These are phyloP conservation scores for Lactarius hengduanensis DNA, from an alignment of 768 basidiomycete genomes.

Conservation along the genomic window DNA sequence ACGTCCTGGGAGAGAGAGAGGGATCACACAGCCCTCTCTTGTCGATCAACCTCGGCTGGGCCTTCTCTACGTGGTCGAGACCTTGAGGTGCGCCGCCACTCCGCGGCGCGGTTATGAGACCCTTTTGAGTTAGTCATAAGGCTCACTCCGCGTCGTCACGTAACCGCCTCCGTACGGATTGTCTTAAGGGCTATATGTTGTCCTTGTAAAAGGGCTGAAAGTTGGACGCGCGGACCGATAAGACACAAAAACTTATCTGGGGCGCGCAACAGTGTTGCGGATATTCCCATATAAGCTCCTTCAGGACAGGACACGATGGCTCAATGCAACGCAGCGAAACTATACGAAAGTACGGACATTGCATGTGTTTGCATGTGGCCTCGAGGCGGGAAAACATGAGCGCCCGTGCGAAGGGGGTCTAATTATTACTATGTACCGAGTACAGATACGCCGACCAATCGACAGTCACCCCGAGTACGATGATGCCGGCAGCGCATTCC, in stretches of 20 bases:
- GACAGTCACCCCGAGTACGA: neutral
- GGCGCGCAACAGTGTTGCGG: neutral
- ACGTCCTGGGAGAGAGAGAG: neutral
- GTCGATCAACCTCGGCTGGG: neutral
- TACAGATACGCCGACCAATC: neutral
- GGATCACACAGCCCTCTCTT: neutral
- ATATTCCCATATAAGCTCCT: neutral
- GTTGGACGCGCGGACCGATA: neutral
- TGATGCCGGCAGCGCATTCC: neutral
- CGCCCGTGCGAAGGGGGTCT: neutral
- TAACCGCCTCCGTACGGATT: neutral
- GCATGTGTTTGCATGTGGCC: neutral
- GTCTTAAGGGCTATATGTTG: neutral
- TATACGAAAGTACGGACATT: neutral
- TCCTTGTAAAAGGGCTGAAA: neutral
- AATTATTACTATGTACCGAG: neutral
- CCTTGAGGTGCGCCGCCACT: neutral
- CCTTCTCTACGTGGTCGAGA: neutral
- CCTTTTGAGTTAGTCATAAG: neutral
- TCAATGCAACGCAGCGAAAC: neutral
- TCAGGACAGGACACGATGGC: neutral
- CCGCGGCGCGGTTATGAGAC: neutral
- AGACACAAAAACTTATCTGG: neutral
- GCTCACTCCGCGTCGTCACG: neutral
- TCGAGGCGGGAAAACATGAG: neutral